Evolutionary conservation across 805 yeast genomes (phyloP).

Genomic region (Dipodascopsis uninucleata): DNA sequence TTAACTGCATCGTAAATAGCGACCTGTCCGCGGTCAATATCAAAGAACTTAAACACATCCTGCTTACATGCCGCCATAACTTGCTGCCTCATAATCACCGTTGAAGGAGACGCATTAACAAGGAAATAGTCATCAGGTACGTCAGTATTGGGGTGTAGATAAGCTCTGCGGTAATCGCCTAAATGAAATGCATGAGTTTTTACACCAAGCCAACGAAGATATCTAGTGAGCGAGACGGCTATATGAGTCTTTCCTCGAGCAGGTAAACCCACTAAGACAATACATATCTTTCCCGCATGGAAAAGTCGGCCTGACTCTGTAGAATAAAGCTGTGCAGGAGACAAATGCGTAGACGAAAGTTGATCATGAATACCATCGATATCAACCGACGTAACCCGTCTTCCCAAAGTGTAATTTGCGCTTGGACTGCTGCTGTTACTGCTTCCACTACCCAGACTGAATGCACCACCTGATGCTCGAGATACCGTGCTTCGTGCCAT

Average conservation of each 20-base stretch:
- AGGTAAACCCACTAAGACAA: slow-evolving; percentile 87
- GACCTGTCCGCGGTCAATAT: slow-evolving; percentile 80
- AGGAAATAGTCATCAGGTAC: slow-evolving; percentile 69
- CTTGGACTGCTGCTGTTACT: slow-evolving; percentile 3
- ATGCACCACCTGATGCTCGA: not conserved
- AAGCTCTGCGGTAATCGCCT: slow-evolving; percentile 78
- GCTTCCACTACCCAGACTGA: not conserved
- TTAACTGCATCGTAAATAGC: slow-evolving; percentile 96
- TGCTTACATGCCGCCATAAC: slow-evolving; percentile 60
- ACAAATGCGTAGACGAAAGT: slow-evolving; percentile 58
- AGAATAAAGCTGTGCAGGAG: slow-evolving; percentile 90
- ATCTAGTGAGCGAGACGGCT: slow-evolving; percentile 86
- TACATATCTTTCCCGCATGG: slow-evolving; percentile 92
- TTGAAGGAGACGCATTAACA: slow-evolving; percentile 47
- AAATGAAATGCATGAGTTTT: slow-evolving; percentile 86
- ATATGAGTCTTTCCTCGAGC: slow-evolving; percentile 94
- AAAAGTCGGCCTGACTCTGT: slow-evolving; percentile 89
- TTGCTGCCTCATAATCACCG: slow-evolving; percentile 51
- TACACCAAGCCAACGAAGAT: slow-evolving; percentile 94
- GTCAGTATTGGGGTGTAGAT: slow-evolving; percentile 42
- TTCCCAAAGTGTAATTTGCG: slow-evolving; percentile 7
- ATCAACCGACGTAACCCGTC: slow-evolving; percentile 25
- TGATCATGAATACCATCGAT: slow-evolving; percentile 66
- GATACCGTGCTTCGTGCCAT: not conserved
- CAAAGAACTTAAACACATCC: slow-evolving; percentile 70